These are phyloP conservation scores for Glebionis coronaria DNA, from an alignment of 129 eudicot genomes.

Conservation along the genomic window DNA sequence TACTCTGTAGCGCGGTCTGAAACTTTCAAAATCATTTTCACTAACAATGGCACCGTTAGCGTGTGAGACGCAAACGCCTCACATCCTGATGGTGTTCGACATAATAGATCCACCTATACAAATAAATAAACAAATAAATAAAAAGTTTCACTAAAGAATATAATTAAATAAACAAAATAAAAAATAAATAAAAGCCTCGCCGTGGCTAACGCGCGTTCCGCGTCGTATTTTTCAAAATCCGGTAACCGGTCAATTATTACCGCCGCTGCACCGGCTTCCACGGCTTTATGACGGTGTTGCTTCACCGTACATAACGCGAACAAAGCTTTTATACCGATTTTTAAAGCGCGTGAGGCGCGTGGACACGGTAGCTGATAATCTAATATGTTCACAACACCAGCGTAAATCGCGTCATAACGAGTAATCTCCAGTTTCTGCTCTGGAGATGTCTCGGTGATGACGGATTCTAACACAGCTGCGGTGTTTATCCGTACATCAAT, in stretches of 20 bases:
- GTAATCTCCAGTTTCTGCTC: slow-evolving; percentile 60
- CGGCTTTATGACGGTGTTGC: slow-evolving; percentile 84
- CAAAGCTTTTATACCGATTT: slow-evolving; percentile 74
- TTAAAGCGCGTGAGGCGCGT: slow-evolving; percentile 67
- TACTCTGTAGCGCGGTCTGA: slow-evolving; percentile 96
- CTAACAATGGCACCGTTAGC: slow-evolving; percentile 75
- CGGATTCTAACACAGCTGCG: slow-evolving; percentile 64
- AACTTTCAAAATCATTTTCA: slow-evolving; percentile 61
- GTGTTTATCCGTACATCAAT: slow-evolving; percentile 75
- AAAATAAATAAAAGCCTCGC: no score
- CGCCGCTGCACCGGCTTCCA: slow-evolving; percentile 77
- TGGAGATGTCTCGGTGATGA: slow-evolving; percentile 69
- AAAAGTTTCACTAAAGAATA: no score
- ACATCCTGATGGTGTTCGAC: slow-evolving; percentile 76
- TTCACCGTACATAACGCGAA: slow-evolving; percentile 73
- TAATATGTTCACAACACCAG: slow-evolving; percentile 59
- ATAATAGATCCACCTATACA: slow-evolving; percentile 77
- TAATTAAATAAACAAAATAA: no score
- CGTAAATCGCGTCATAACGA: slow-evolving; percentile 52
- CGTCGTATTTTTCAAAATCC: slow-evolving; percentile 86
- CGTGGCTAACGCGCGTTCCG: slow-evolving; percentile 91
- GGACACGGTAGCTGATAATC: slow-evolving; percentile 64
- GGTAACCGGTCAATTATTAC: slow-evolving; percentile 65
- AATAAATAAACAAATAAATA: no score
- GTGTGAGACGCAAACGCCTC: slow-evolving; percentile 76